Evolutionary conservation across 1,284 basidiomycete genomes (phyloP), one percentile per base, ranked within the genome.

Genomic region (Sporisorium scitamineum): DNA sequence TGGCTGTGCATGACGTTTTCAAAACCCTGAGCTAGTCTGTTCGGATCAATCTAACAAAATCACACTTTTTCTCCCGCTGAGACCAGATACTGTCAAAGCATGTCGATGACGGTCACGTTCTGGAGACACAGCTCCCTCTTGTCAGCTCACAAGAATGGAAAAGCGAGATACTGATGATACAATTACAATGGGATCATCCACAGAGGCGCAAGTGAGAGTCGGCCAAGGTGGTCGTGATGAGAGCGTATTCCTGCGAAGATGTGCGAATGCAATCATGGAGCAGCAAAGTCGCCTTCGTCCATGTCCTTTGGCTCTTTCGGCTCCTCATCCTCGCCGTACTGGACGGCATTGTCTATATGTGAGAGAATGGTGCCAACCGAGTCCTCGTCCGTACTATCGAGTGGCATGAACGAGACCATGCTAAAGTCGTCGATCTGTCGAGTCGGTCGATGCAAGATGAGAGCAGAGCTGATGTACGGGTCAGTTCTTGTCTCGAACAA

Each of bases 331-430:
- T 85, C 84, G 47, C 83, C 83, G 39, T 83, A 97, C 86, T 97
- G 95, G 90, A 98, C 94, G 70, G 94, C 92, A 81, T 95, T 95
- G 87, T 99, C 97, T 65, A 99, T 93, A 85, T 98, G 95, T 83
- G 94, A 95, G 54, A 99, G 89, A 14, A 98, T 91, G 1, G 90
- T 91, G 82, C 94, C 93, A 54, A 99, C 89, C 10, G 93, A 95
- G 80, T 97, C 94, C 56, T 95, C 91, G 71, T 91, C 90, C 3
- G 94, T 92, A 54, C 97, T 90, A 86, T 99, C 94, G 48, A 99
- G 89, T 1, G 97, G 95, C 42, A 99, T 87, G 88, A 99, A 99
- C 2, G 94, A 95, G 5, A 99, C 97, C 62, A 99, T 90, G 54
- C 95, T 96, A 85, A 98, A 95, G 84, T 99, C 97, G 86, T 98